Percentiles rank a stretch among this genome's conserved stretches.
Evolutionary conservation across 2,329 filamentous ascomycete genomes (phyloP).

Genomic region (Stagonosporopsis rhizophila): DNA sequence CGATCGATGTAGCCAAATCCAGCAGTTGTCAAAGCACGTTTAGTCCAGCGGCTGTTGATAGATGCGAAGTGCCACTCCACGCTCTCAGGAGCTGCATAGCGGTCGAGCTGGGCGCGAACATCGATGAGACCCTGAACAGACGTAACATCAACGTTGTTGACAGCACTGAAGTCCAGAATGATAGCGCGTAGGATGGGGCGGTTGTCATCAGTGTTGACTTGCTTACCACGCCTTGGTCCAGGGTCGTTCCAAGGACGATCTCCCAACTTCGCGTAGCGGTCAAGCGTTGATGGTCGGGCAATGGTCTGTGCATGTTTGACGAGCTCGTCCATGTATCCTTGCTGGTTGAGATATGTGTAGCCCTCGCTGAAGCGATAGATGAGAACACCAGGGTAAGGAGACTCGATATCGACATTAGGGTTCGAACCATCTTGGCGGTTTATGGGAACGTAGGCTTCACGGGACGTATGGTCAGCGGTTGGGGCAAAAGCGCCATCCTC

Average conservation of each 20-base stretch:
- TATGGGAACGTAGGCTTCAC: slow-evolving; percentile 68
- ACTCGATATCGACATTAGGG: slow-evolving; percentile 77
- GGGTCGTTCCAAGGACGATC: slow-evolving; percentile 95
- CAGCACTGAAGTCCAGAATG: slow-evolving; percentile 90
- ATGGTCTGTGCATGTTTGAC: slow-evolving; percentile 56
- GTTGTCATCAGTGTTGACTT: slow-evolving; percentile 54
- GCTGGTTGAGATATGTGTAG: slow-evolving; percentile 95
- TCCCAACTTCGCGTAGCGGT: slow-evolving; percentile 63
- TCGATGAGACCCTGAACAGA: slow-evolving; percentile 93
- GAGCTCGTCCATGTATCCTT: slow-evolving; percentile 80
- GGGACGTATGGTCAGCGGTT: slow-evolving; percentile 17
- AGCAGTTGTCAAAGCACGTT: slow-evolving; percentile 83
- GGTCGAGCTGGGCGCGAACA: slow-evolving; percentile 90
- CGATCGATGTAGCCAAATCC: slow-evolving; percentile 79
- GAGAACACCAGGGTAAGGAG: slow-evolving; percentile 89
- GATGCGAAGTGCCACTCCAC: slow-evolving; percentile 98
- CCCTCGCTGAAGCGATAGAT: slow-evolving; percentile 96
- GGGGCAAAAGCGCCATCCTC: slow-evolving; percentile 23
- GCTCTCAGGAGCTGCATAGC: slow-evolving; percentile 77
- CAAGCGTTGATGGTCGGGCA: slow-evolving; percentile 77
- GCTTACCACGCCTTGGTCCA: slow-evolving; percentile 69
- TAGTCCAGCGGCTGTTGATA: slow-evolving; percentile 93
- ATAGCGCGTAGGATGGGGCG: slow-evolving; percentile 82
- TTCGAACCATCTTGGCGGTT: slow-evolving; percentile 91
- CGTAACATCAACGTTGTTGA: slow-evolving; percentile 93